Percentiles rank a stretch among this genome's conserved stretches.
These are phyloP conservation scores for Aspergillus wentii DNA, from an alignment of 495 filamentous ascomycete genomes.

Conservation along the genomic window DNA sequence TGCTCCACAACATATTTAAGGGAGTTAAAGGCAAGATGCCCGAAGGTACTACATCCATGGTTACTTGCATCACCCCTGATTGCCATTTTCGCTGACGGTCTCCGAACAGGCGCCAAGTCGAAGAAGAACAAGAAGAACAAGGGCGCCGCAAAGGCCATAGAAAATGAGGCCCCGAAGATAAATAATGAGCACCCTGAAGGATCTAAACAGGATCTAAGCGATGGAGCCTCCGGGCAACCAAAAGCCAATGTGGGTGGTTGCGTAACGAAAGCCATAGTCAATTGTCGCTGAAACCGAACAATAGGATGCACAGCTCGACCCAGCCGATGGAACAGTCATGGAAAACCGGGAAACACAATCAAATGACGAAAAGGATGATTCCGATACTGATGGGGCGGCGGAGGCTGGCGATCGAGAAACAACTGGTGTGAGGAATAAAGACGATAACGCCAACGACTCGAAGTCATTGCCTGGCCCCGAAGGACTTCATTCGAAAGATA, in stretches of 20 bases:
- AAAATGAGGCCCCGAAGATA: constrained; percentile 7
- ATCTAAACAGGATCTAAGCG: background rate
- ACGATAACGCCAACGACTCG: background rate
- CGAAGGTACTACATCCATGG: constrained; percentile 18
- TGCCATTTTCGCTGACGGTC: constrained; percentile 6
- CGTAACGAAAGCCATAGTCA: background rate
- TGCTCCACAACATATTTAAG: too few species aligned
- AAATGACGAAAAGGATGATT: constrained; percentile 12
- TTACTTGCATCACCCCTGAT: background rate
- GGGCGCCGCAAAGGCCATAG: constrained; percentile 38
- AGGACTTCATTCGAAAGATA: constrained; percentile 43
- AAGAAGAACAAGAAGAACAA: constrained; percentile 74
- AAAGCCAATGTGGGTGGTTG: constrained; percentile 1
- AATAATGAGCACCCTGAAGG: background rate
- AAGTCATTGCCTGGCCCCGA: constrained; percentile 11
- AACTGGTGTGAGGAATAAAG: too few species aligned
- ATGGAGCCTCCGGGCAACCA: background rate
- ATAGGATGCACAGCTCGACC: constrained; percentile 15
- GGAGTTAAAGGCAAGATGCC: constrained; percentile 27
- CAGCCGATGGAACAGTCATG: constrained; percentile 8
- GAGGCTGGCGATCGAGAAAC: too few species aligned
- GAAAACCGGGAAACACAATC: constrained; percentile 5
- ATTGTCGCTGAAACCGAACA: constrained; percentile 1
- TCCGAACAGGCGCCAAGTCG: constrained; percentile 47
- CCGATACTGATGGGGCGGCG: too few species aligned